phyloP scores from a whole-genome alignment of 257 asterid genomes.

The Jaltomata sinuosa region DNA sequence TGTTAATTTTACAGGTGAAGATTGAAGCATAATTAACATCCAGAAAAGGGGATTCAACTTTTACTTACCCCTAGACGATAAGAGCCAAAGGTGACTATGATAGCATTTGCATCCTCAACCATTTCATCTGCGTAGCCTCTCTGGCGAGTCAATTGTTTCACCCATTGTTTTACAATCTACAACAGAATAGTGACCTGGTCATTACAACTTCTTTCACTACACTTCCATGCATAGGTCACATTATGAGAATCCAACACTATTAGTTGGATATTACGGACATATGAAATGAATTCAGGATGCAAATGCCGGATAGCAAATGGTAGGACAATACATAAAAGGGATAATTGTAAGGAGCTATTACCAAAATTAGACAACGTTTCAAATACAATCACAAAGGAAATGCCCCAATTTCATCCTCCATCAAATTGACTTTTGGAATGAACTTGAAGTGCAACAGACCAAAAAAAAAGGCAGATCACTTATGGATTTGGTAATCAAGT shows the following conservation, averaged over 20 bases:
- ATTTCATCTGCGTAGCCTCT: conserved; percentile 31
- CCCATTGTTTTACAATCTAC: conserved; percentile 36
- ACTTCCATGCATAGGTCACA: not conserved
- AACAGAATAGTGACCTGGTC: not conserved
- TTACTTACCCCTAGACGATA: conserved; percentile 33
- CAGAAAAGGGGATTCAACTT: not conserved
- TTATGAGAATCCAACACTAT: not conserved
- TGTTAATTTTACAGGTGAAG: not conserved
- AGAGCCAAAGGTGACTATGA: conserved; percentile 38
- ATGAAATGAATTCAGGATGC: not conserved
- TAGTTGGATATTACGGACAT: not conserved
- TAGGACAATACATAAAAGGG: not conserved
- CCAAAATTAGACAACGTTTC: not conserved
- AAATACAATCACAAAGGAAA: not conserved
- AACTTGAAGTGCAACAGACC: not conserved
- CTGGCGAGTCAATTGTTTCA: conserved; percentile 29
- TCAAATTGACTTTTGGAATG: not conserved
- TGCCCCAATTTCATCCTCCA: not conserved
- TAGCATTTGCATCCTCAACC: conserved; percentile 38
- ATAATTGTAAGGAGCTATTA: not conserved
- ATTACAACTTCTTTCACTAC: not conserved
- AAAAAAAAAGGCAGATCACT: not conserved
- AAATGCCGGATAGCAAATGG: not conserved
- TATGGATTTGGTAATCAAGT: not conserved
- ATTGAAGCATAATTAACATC: not conserved